Percentiles rank a stretch among this genome's conserved stretches.
These are phyloP conservation scores for Hordeum vulgare DNA, from an alignment of 176 grass and related monocot species.

Conservation along the genomic window MorexV3_pseudomolecules_assembly NC_058519.1:618363281-618363780, in stretches of 20 bases:
- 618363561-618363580: constrained; percentile 61
- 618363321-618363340: not conserved
- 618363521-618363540: not conserved
- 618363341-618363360: not conserved
- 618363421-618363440: constrained; percentile 35
- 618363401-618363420: not conserved
- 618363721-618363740: not conserved
- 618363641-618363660: constrained; percentile 54
- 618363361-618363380: not conserved
- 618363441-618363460: constrained; percentile 23
- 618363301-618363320: constrained; percentile 6
- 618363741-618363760: not conserved
- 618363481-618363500: not conserved
- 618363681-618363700: constrained; percentile 12
- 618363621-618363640: constrained; percentile 75
- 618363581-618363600: constrained; percentile 53
- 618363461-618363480: constrained; percentile 6
- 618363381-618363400: not conserved
- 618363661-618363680: constrained; percentile 70
- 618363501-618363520: not conserved
- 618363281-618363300: not conserved
- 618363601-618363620: constrained; percentile 72
- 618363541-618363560: constrained; percentile 17
- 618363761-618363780: not conserved
- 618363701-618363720: not conserved